These are phyloP conservation scores for Mycena latifolia DNA, from an alignment of 768 basidiomycete genomes.

Conservation along the genomic window DNA sequence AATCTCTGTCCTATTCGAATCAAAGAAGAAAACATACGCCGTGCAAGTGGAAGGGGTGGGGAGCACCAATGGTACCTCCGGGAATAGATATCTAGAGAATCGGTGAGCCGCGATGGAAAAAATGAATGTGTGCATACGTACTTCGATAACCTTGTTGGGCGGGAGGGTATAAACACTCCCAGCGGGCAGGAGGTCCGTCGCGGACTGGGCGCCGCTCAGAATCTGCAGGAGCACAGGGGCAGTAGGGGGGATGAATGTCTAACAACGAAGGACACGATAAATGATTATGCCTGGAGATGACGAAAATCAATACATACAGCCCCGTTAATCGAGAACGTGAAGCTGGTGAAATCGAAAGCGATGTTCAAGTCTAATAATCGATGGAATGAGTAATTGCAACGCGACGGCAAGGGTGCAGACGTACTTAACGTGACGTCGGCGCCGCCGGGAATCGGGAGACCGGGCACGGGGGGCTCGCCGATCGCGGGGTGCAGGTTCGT, in stretches of 20 bases:
- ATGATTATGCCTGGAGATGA: no score
- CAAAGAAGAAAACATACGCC: slow-evolving; percentile 11
- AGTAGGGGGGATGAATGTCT: slow-evolving; percentile 44
- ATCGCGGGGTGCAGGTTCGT: slow-evolving; percentile 34
- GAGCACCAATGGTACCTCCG: slow-evolving; percentile 36
- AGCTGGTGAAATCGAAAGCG: slow-evolving; percentile 31
- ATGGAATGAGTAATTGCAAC: no score
- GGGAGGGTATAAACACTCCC: slow-evolving; percentile 54
- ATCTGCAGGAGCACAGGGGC: slow-evolving; percentile 61
- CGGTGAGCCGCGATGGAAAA: no score
- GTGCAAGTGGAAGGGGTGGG: slow-evolving; percentile 35
- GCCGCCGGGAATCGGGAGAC: slow-evolving; percentile 39
- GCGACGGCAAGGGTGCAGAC: no score
- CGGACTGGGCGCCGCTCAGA: slow-evolving; percentile 51
- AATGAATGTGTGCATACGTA: background rate
- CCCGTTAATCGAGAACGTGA: slow-evolving; percentile 48
- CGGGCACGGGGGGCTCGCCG: slow-evolving; percentile 37
- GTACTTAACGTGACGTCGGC: slow-evolving; percentile 41
- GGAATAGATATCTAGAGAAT: slow-evolving; percentile 45
- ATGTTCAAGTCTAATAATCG: slow-evolving; percentile 28
- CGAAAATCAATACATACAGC: no score
- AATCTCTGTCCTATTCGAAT: background rate
- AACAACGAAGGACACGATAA: no score
- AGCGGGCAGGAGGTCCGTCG: slow-evolving; percentile 45
- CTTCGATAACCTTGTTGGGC: slow-evolving; percentile 53